Percentiles rank a stretch among this genome's conserved stretches.
Conservation (phyloP, 2,329 filamentous ascomycete genomes). For the Neobulgaria alba region DNA sequence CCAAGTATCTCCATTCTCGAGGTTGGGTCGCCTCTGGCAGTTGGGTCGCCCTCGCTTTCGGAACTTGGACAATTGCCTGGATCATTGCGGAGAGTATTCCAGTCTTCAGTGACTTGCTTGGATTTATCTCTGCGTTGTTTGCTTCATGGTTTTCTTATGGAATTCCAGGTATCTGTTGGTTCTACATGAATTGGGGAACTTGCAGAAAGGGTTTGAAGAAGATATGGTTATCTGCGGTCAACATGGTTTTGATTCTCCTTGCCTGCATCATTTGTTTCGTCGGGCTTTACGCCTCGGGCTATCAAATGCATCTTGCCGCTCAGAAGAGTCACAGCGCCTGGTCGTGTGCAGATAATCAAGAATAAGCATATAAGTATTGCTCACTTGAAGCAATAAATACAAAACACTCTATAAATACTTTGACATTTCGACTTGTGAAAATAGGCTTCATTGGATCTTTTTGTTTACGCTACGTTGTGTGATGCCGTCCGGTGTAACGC, state of each 20-base stretch:
- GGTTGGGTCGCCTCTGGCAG: slow-evolving; percentile 22
- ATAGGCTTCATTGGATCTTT: no score
- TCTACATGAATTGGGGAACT: slow-evolving; percentile 6
- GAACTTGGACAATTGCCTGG: slow-evolving; percentile 53
- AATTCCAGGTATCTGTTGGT: slow-evolving; percentile 25
- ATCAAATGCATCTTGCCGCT: neutral
- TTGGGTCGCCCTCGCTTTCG: slow-evolving; percentile 50
- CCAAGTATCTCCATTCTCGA: slow-evolving; percentile 19
- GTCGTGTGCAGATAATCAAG: neutral
- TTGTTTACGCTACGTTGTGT: no score
- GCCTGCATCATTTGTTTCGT: neutral
- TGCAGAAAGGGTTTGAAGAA: slow-evolving; percentile 1
- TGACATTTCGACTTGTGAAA: no score
- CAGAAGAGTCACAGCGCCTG: neutral
- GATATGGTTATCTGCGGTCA: neutral
- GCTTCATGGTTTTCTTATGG: slow-evolving; percentile 25
- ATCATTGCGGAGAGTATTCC: slow-evolving; percentile 63
- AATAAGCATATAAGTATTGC: neutral
- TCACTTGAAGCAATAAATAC: no score
- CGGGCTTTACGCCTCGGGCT: neutral
- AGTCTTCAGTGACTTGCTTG: slow-evolving; percentile 55
- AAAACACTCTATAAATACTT: no score
- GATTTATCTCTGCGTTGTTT: slow-evolving; percentile 41
- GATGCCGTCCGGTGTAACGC: no score
- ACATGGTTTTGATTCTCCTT: neutral